Conservation (phyloP, 2,329 filamentous ascomycete genomes). For the Tolypocladium paradoxum region DNA sequence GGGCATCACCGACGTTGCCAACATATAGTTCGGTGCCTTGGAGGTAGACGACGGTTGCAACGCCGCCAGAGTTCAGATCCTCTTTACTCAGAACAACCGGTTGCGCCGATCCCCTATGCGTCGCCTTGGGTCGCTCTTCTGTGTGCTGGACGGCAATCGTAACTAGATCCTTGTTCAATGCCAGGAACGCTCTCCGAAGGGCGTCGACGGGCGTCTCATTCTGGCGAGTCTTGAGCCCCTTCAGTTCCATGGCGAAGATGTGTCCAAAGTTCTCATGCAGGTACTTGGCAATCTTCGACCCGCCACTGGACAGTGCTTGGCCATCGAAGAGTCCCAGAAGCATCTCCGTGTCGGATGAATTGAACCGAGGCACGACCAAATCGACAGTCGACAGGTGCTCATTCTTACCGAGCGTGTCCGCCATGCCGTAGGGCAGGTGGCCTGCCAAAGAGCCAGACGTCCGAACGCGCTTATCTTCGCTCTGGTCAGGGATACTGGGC, state of each 20-base stretch:
- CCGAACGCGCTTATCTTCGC: slow-evolving; percentile 84
- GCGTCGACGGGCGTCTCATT: slow-evolving; percentile 75
- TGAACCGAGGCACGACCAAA: slow-evolving; percentile 85
- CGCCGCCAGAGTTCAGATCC: slow-evolving; percentile 80
- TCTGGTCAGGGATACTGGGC: slow-evolving; percentile 87
- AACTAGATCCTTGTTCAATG: slow-evolving; percentile 88
- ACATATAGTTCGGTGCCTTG: slow-evolving; percentile 85
- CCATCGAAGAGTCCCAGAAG: slow-evolving; percentile 94
- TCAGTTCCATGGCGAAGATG: slow-evolving; percentile 74
- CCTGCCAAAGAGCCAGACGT: slow-evolving; percentile 95
- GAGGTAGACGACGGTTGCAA: slow-evolving; percentile 85
- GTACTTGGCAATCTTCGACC: slow-evolving; percentile 93
- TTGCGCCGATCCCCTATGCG: slow-evolving; percentile 60
- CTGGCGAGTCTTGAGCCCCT: slow-evolving; percentile 53
- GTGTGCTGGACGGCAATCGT: slow-evolving; percentile 71
- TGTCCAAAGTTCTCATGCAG: slow-evolving; percentile 91
- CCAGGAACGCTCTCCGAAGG: slow-evolving; percentile 73
- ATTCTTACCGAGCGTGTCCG: slow-evolving; percentile 82
- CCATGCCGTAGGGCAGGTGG: slow-evolving; percentile 91
- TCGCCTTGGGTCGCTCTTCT: slow-evolving; percentile 57
- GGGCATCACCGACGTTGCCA: slow-evolving; percentile 89
- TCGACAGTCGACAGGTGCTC: slow-evolving; percentile 95
- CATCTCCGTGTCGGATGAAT: slow-evolving; percentile 80
- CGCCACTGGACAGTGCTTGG: slow-evolving; percentile 75
- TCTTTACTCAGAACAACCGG: slow-evolving; percentile 76